Base-by-base conservation (phyloP, 129 eudicot genomes). In the Heracleum sosnowskyi region DNA sequence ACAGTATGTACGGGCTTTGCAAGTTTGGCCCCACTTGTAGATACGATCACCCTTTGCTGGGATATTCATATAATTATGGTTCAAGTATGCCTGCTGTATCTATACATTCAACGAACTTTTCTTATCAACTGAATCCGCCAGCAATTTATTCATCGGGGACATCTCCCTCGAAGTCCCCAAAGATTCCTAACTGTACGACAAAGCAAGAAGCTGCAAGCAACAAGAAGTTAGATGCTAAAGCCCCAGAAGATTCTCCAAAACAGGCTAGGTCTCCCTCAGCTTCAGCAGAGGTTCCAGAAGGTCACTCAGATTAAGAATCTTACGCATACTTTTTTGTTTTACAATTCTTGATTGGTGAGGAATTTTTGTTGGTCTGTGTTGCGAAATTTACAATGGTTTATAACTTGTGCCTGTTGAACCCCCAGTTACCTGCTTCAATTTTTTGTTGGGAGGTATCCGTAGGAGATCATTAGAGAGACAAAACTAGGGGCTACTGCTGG, bases 1-100 rank as follows among this genome's bases (percentile, higher is more conserved):
- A 91, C 80, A 88, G 83, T 79, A 77, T 81, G 4, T 89, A 93
- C 72, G 98, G 98, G 45, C 63, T 87, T 13, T 93, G 98, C 90
- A 91, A 93, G 76, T 91, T 84, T 62, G 98, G 98, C 40, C 97
- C 95, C n/a, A 84, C 92, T 37, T 93, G 98, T 85, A 86, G 82
- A 91, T 93, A 80, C 42, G 93, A 93, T 82, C 98, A 93, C 88
- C 98, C 98, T 12, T 33, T 91, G 69, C 45, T 83, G 69, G 93
- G 98, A 76, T 88, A 83, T 78, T 69, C 87, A 34, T 87, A 82
- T 73, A 84, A 85, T 42, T 84, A 88, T 51, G 69, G 88, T 81
- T 75, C 84, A 74, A 75, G 76, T 83, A 6, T 84, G 72, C 93
- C 96, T 33, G 60, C 81, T 74, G 66, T 84, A 46, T 78, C 91